phyloP scores from a whole-genome alignment of 2,329 filamentous ascomycete species.

The Verticillium isaacii region DNA sequence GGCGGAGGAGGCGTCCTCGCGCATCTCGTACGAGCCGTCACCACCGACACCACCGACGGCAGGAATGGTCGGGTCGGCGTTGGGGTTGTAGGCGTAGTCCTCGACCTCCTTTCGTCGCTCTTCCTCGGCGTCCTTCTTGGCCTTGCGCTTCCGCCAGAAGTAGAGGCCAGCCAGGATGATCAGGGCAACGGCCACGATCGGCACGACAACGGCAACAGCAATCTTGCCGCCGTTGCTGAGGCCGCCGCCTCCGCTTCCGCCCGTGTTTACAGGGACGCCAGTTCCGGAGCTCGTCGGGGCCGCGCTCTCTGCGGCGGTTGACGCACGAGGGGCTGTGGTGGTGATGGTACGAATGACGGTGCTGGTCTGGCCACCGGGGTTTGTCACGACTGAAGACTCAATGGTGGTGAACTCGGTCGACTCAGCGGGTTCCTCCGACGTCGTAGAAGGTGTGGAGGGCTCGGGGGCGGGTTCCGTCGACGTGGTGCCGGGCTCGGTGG shows the following conservation, averaged over 20 bases:
- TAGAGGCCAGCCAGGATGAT: slow-evolving; percentile 73
- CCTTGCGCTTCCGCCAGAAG: slow-evolving; percentile 85
- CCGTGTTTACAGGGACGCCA: slow-evolving; percentile 19
- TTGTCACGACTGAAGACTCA: not conserved
- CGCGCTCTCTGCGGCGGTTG: slow-evolving; percentile 9
- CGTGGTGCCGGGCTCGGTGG: slow-evolving; percentile 7
- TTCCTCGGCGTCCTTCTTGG: slow-evolving; percentile 79
- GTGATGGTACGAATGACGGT: slow-evolving; percentile 19
- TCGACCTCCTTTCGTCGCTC: slow-evolving; percentile 92
- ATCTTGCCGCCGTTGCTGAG: slow-evolving; percentile 66
- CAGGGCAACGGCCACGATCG: slow-evolving; percentile 81
- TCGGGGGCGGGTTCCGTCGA: slow-evolving; percentile 6
- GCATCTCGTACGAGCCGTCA: slow-evolving; percentile 66
- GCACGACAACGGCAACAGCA: slow-evolving; percentile 89
- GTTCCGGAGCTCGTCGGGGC: slow-evolving; percentile 23
- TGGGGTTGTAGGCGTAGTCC: slow-evolving; percentile 97
- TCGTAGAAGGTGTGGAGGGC: not conserved
- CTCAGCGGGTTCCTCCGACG: not conserved
- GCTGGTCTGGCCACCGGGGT: slow-evolving; percentile 12
- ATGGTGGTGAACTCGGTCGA: not conserved
- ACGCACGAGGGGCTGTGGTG: slow-evolving; percentile 6
- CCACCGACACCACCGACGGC: slow-evolving; percentile 36
- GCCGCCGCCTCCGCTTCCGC: slow-evolving; percentile 30
- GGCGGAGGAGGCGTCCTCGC: slow-evolving; percentile 61
- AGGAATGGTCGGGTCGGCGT: slow-evolving; percentile 78